A percentile compares a stretch with the other conserved stretches of the same genome.
These are phyloP conservation scores for Leptographium galeiforme DNA, from an alignment of 2,329 filamentous ascomycete species.

Conservation along the genomic window DNA sequence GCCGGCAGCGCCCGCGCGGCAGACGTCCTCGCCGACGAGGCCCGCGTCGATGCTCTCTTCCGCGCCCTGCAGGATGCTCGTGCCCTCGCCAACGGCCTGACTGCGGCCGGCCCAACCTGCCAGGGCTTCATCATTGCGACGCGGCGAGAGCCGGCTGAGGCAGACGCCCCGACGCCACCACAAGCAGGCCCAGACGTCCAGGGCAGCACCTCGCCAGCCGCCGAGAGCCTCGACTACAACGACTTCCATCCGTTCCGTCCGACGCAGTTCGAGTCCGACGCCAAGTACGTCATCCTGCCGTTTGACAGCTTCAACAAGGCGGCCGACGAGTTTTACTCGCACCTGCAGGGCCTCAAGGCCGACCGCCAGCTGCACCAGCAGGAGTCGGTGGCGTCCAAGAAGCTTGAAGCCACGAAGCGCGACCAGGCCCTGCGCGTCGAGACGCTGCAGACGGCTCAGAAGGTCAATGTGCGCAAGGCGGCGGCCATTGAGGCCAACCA, in stretches of 20 bases:
- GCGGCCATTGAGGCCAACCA: conserved; percentile 82
- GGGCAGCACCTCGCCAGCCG: conserved; percentile 1
- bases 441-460: conserved; percentile 67
- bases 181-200: background rate
- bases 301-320: conserved; percentile 84
- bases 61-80: conserved; percentile 57
- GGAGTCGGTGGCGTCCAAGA: conserved; percentile 68
- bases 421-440: conserved; percentile 80
- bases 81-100: conserved; percentile 55
- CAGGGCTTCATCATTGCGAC: conserved; percentile 85
- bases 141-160: conserved; percentile 20
- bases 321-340: conserved; percentile 95
- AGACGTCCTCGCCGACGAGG: conserved; percentile 54
- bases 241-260: conserved; percentile 93
- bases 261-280: conserved; percentile 58
- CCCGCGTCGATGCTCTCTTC: conserved; percentile 52
- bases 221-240: conserved; percentile 56
- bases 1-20: conserved; percentile 35
- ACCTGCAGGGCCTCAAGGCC: conserved; percentile 83
- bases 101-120: conserved; percentile 41
- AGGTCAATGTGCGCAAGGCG: conserved; percentile 75
- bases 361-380: conserved; percentile 72
- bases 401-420: conserved; percentile 68
- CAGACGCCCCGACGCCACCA: background rate
- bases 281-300: conserved; percentile 53